A percentile compares a stretch with the other conserved stretches of the same genome.
These are phyloP conservation scores for Panus rudis DNA, from an alignment of 768 basidiomycete species.

Conservation along the genomic window DNA sequence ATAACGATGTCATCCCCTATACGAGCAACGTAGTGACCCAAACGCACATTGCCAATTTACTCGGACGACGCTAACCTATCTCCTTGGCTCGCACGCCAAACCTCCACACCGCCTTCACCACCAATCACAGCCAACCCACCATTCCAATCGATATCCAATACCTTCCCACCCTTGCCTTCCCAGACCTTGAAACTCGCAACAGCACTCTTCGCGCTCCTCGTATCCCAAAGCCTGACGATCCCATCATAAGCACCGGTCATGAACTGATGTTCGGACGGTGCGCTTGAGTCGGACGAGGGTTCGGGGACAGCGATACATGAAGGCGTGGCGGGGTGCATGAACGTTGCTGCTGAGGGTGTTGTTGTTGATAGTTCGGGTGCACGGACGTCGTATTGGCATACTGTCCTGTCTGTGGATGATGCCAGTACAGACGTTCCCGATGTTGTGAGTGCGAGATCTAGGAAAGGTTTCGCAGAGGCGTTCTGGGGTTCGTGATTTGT, in stretches of 20 bases:
- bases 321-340: constrained; percentile 60
- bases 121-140: constrained; percentile 8
- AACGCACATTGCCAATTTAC: too few relatives aligned
- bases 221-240: constrained; percentile 69
- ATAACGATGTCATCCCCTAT: too few relatives aligned
- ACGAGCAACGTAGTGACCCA: too few relatives aligned
- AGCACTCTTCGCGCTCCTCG: constrained; percentile 59
- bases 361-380: constrained; percentile 27
- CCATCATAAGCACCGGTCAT: constrained; percentile 77
- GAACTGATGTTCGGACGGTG: constrained; percentile 39
- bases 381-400: constrained; percentile 66
- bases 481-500: too few relatives aligned
- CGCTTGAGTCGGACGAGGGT: constrained; percentile 7
- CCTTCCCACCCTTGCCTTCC: constrained; percentile 30
- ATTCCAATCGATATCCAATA: constrained; percentile 9
- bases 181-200: constrained; percentile 58
- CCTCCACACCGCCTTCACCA: constrained; percentile 13
- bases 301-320: constrained; percentile 44
- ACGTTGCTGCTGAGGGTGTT: constrained; percentile 32
- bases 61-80: too few relatives aligned
- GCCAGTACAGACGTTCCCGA: constrained; percentile 44
- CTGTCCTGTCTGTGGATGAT: constrained; percentile 68
- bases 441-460: constrained; percentile 46
- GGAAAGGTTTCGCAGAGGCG: constrained; percentile 68
- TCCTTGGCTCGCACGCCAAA: too few relatives aligned